These are phyloP conservation scores for Bromus sterilis DNA, from an alignment of 176 grass and related monocot genomes.

Conservation along the genomic window DNA sequence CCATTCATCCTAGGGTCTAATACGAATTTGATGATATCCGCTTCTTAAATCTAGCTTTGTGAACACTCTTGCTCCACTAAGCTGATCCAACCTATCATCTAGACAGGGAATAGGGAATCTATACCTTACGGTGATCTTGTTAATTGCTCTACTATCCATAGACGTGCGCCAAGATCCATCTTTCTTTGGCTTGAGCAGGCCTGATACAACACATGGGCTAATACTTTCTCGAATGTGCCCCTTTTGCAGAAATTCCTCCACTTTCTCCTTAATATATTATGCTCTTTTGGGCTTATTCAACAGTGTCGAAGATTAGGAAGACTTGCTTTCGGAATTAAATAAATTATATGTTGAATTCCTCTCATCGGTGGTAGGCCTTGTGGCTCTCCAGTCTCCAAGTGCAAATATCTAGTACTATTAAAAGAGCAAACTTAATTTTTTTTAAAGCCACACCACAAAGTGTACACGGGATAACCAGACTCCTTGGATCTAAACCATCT, in stretches of 20 bases:
- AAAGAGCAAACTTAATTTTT: too few relatives aligned
- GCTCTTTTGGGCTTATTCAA: neutral
- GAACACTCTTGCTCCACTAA: too few relatives aligned
- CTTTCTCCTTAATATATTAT: neutral
- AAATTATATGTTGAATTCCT: too few relatives aligned
- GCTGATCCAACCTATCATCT: neutral
- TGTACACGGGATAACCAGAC: too few relatives aligned
- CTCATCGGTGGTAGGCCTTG: too few relatives aligned
- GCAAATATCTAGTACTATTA: too few relatives aligned
- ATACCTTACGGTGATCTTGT: neutral
- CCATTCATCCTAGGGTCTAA: too few relatives aligned
- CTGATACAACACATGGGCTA: neutral
- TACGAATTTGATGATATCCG: too few relatives aligned
- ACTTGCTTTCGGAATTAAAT: neutral
- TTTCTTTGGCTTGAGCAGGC: neutral
- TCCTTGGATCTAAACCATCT: too few relatives aligned
- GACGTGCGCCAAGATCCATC: neutral
- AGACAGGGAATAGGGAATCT: neutral
- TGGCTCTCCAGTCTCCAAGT: too few relatives aligned
- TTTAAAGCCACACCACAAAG: too few relatives aligned
- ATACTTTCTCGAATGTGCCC: neutral
- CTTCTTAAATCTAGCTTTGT: too few relatives aligned
- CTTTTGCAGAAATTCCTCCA: neutral
- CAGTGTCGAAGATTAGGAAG: neutral
- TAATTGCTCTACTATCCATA: neutral